These are phyloP conservation scores for Pythium myriotylum DNA, from an alignment of 352 stramenopile genomes.

Conservation along the genomic window DNA sequence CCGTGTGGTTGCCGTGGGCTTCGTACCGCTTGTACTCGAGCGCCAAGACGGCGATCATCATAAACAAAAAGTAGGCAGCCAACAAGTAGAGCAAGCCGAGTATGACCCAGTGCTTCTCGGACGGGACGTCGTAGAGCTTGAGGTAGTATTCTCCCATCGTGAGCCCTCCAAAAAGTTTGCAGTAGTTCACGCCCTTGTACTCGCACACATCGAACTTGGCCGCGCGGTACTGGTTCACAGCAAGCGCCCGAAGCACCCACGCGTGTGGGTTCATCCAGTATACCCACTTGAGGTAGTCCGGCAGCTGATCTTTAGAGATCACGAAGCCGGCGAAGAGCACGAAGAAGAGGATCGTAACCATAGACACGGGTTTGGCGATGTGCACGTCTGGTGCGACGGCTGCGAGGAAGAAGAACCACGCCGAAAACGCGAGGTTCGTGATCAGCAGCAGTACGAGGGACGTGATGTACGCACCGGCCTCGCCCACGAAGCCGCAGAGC, in stretches of 20 bases:
- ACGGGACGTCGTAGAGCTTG: constrained; percentile 28
- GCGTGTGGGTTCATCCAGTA: not conserved
- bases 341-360: not conserved
- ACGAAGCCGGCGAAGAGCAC: not conserved
- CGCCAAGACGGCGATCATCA: not conserved
- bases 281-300: not conserved
- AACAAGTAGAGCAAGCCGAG: not conserved
- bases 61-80: not conserved
- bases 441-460: not conserved
- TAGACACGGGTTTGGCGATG: not conserved
- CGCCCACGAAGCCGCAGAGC: constrained; percentile 47
- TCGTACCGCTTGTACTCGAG: constrained; percentile 12
- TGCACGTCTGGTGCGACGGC: not conserved
- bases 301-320: constrained; percentile 1
- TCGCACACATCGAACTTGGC: not conserved
- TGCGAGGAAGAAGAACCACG: constrained; percentile 1
- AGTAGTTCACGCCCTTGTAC: not conserved
- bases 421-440: not conserved
- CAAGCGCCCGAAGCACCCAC: not conserved
- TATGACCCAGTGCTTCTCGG: constrained; percentile 8
- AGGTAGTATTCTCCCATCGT: constrained; percentile 31
- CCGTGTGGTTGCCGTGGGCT: not conserved
- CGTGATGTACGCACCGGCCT: not conserved
- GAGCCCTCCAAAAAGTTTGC: constrained; percentile 21
- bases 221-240: not conserved